Percentiles rank a stretch among this genome's conserved stretches.
Conservation (phyloP, 2,329 filamentous ascomycete species). For the Arthroderma sp. region DNA sequence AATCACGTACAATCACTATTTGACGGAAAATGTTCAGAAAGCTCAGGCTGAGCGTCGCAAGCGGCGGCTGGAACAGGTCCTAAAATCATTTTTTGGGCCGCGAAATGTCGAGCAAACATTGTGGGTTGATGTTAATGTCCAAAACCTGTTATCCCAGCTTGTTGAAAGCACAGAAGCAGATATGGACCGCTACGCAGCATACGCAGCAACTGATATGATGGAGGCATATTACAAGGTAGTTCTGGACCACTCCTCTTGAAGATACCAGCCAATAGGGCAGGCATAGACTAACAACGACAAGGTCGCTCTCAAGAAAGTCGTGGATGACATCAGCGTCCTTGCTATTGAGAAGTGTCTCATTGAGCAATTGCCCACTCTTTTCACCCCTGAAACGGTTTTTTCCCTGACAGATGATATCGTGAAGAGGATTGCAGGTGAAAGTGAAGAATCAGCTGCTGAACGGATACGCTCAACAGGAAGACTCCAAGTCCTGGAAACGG, state of each 20-base stretch:
- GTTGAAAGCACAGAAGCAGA: constrained; percentile 10
- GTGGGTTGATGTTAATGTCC: too few species aligned
- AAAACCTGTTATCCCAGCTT: neutral
- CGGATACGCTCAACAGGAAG: constrained; percentile 1
- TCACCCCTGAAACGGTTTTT: constrained; percentile 5
- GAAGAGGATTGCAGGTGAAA: constrained; percentile 7
- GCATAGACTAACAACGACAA: too few species aligned
- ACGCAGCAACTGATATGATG: constrained; percentile 28
- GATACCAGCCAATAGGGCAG: too few species aligned
- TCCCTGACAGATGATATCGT: constrained; percentile 4
- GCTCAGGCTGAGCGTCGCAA: neutral
- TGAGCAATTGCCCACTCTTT: constrained; percentile 4
- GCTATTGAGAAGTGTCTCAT: constrained; percentile 21
- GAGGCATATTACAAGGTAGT: constrained; percentile 29
- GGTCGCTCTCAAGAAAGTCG: constrained; percentile 29
- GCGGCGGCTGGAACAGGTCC: neutral
- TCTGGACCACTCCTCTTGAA: neutral
- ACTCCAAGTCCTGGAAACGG: constrained; percentile 3
- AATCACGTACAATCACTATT: constrained; percentile 6
- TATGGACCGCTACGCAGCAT: constrained; percentile 26
- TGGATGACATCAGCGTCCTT: constrained; percentile 28
- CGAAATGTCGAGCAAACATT: too few species aligned
- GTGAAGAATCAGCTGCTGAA: constrained; percentile 2
- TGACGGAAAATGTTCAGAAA: constrained; percentile 1
- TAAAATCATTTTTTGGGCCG: neutral